Evolutionary conservation across 805 yeast genomes (phyloP).

Genomic region (Lipomyces yamanashiensis): DNA sequence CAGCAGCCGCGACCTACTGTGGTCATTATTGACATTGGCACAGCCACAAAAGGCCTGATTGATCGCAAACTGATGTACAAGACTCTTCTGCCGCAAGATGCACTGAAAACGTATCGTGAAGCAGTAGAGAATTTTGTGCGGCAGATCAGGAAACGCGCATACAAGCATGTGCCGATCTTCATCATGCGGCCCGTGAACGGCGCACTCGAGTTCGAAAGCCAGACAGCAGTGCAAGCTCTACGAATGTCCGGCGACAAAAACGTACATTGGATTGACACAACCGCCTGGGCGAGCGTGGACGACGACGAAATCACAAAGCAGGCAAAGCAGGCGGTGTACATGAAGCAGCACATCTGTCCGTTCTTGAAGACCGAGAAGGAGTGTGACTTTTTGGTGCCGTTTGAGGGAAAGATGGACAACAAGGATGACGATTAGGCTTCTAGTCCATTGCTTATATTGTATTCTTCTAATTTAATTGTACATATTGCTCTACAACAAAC

Average conservation of each 20-base stretch:
- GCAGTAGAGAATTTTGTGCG: slow-evolving; percentile 25
- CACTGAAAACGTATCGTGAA: slow-evolving; percentile 30
- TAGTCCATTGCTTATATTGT: neutral
- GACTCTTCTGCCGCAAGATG: slow-evolving; percentile 32
- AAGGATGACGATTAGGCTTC: slow-evolving; percentile 5
- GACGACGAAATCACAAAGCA: slow-evolving; percentile 17
- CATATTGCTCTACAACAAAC: neutral
- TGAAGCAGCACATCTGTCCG: slow-evolving; percentile 30
- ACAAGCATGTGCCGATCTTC: slow-evolving; percentile 31
- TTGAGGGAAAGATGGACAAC: slow-evolving; percentile 21
- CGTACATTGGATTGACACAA: slow-evolving; percentile 35
- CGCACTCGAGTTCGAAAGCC: slow-evolving; percentile 30
- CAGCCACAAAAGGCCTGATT: slow-evolving; percentile 26
- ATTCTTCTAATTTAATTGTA: neutral
- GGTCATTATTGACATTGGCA: slow-evolving; percentile 27
- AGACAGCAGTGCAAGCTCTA: slow-evolving; percentile 22
- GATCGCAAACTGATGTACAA: slow-evolving; percentile 22
- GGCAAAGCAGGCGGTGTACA: slow-evolving; percentile 26
- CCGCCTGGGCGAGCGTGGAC: slow-evolving; percentile 20
- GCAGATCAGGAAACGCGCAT: slow-evolving; percentile 30
- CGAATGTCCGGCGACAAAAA: slow-evolving; percentile 31
- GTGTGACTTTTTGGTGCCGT: slow-evolving; percentile 32
- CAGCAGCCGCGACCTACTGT: slow-evolving; percentile 20
- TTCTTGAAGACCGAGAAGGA: slow-evolving; percentile 19
- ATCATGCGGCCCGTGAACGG: slow-evolving; percentile 33